Percentiles rank a stretch among this genome's conserved stretches.
phyloP scores from a whole-genome alignment of 768 basidiomycete species.

The Mycena rebaudengoi region DNA sequence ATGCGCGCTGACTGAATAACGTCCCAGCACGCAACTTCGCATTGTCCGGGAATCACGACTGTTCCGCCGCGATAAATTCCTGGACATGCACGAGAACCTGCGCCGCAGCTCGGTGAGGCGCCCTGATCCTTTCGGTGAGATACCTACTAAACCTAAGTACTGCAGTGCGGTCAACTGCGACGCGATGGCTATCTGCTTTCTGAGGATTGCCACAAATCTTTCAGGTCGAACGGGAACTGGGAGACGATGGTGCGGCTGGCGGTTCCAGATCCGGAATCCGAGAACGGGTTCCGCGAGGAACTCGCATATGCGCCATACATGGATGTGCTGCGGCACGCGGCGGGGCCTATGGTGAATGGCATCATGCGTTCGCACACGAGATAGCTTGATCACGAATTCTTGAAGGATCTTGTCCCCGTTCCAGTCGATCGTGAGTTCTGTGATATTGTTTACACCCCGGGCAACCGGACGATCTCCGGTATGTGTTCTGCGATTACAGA shows the following conservation, averaged over 20 bases:
- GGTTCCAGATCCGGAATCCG: neutral
- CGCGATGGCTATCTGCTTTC: neutral
- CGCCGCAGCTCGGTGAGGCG: neutral
- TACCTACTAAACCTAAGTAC: neutral
- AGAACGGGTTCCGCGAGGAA: slow-evolving; percentile 1
- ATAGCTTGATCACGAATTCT: too few species aligned
- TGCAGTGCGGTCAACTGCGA: neutral
- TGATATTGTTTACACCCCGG: neutral
- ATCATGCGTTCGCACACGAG: too few species aligned
- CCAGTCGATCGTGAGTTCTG: neutral
- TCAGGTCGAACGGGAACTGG: neutral
- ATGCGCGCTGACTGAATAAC: neutral
- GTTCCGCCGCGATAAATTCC: neutral
- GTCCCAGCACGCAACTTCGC: neutral
- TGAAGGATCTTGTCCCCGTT: neutral
- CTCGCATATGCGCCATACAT: slow-evolving; percentile 2
- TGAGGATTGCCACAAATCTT: neutral
- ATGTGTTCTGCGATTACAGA: neutral
- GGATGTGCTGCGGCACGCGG: neutral
- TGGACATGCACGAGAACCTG: neutral
- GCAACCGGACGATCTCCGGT: neutral
- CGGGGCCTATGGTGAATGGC: neutral
- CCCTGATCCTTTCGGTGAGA: neutral
- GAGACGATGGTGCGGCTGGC: neutral
- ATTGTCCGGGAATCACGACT: slow-evolving; percentile 5